phyloP scores from a whole-genome alignment of 805 yeast genomes.

The Saturnispora serradocipensis region DNA sequence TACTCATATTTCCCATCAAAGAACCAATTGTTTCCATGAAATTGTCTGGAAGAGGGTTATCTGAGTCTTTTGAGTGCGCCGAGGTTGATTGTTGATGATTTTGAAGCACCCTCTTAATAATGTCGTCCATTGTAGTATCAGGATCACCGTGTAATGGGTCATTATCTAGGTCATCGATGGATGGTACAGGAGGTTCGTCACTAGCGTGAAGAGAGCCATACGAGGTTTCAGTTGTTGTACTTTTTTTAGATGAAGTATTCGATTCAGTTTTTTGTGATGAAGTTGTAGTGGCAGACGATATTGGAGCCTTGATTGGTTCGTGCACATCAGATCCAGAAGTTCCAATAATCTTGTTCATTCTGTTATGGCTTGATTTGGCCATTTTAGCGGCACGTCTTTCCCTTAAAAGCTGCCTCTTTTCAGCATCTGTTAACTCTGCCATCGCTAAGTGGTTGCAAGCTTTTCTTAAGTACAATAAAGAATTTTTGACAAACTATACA shows the following conservation, averaged over 20 bases:
- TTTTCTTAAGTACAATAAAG: background rate
- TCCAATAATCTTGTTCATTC: conserved; percentile 44
- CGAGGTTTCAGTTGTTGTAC: background rate
- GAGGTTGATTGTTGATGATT: background rate
- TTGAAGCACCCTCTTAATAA: conserved; percentile 13
- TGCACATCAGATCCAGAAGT: conserved; percentile 29
- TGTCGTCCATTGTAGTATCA: conserved; percentile 17
- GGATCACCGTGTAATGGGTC: conserved; percentile 10
- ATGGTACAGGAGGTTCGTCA: conserved; percentile 13
- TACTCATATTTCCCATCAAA: conserved; percentile 12
- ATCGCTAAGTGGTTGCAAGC: background rate
- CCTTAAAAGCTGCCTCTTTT: conserved; percentile 46
- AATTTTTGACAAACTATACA: background rate
- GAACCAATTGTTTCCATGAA: conserved; percentile 25
- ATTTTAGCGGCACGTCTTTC: conserved; percentile 61
- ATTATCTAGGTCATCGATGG: conserved; percentile 4
- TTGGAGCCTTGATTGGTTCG: conserved; percentile 4
- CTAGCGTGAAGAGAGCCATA: background rate
- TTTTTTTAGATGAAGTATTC: background rate
- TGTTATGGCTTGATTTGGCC: conserved; percentile 41
- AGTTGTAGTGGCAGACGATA: conserved; percentile 23
- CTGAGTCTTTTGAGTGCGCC: background rate
- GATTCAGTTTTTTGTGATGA: background rate
- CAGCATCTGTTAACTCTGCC: conserved; percentile 39
- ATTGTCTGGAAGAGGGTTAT: conserved; percentile 19